Evolutionary conservation across 192 early-diverging fungal species (phyloP), one percentile per base, ranked within the genome.

Genomic region (Podila verticillata): DNA sequence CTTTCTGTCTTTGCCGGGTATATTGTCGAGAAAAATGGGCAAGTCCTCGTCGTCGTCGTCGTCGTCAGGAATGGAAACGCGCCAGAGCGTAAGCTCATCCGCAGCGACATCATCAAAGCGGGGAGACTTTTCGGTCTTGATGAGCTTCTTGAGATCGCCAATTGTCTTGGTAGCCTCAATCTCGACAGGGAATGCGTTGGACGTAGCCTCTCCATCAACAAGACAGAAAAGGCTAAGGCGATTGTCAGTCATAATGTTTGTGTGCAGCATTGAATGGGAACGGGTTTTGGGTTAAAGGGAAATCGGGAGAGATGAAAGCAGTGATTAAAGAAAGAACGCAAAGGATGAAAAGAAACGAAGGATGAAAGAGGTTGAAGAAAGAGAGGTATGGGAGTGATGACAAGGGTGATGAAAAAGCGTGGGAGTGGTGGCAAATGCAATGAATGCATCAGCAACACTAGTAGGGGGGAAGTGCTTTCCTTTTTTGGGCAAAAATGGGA

Each of bases 151-250:
- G n/a, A n/a, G 54, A 7, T 57, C 54, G 54, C 54, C 54, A n/a
- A 57, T 26, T 57, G 54, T 57, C 54, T 57, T 20, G 7, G 54
- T 57, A 26, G n/a, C 7, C n/a, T 57, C 54, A 26, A 57, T 57
- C 54, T 57, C n/a, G 54, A 57, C 54, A 57, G 54, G 54, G 24
- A 57, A 57, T 20, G 54, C 9, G 54, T n/a, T n/a, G n/a, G n/a
- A n/a, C n/a, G 54, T 57, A 6, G 54, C 7, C n/a, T 57, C 54
- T 13, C 54, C 54, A 7, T 57, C 54, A 26, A 57, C 54, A 26
- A 57, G 5, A 26, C 54, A 57, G 54, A 57, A 57, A 13, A 57
- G 54, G 5, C 9, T 57, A 5, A 57, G n/a, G 7, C 7, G 54
- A n/a, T 57, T 57, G 54, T 57, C 24, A 20, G 54, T 57, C 54